Evolutionary conservation across 1,284 basidiomycete species (phyloP).

Genomic region (Takashimella koratensis): DNA sequence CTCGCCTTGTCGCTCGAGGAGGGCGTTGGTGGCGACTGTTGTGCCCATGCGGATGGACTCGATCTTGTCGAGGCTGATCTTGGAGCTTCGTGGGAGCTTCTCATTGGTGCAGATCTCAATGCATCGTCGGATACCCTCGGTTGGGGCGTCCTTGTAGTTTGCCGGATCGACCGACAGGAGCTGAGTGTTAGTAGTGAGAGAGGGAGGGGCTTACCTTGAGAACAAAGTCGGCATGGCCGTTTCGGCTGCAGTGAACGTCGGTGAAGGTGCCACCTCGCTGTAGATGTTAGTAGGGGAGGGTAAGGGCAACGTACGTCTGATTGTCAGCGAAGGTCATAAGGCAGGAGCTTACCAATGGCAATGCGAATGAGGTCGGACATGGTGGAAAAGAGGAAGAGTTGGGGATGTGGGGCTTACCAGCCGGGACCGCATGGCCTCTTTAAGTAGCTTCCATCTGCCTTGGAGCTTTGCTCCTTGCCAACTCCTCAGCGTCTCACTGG

Average conservation of each 20-base stretch:
- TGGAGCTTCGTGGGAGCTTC: conserved; percentile 61
- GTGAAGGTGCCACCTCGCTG: conserved; percentile 44
- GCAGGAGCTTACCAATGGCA: background rate
- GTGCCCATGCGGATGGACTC: conserved; percentile 47
- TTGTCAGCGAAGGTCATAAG: too few relatives aligned
- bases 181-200: conserved; percentile 39
- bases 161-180: conserved; percentile 77
- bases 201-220: background rate
- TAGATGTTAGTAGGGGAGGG: background rate
- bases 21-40: conserved; percentile 83
- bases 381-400: too few relatives aligned
- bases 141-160: conserved; percentile 92
- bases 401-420: too few relatives aligned
- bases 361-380: background rate
- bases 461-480: too few relatives aligned
- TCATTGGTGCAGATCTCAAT: conserved; percentile 70
- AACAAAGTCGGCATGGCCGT: background rate
- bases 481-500: too few relatives aligned
- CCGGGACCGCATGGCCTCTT: too few relatives aligned
- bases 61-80: conserved; percentile 51
- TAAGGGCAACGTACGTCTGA: background rate
- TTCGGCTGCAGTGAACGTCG: conserved; percentile 31
- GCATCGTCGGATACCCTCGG: conserved; percentile 74
- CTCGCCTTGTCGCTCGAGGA: conserved; percentile 90
- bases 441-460: too few relatives aligned